phyloP scores from a whole-genome alignment of 108 stramenopile species.

The Skeletonema potamos region DNA sequence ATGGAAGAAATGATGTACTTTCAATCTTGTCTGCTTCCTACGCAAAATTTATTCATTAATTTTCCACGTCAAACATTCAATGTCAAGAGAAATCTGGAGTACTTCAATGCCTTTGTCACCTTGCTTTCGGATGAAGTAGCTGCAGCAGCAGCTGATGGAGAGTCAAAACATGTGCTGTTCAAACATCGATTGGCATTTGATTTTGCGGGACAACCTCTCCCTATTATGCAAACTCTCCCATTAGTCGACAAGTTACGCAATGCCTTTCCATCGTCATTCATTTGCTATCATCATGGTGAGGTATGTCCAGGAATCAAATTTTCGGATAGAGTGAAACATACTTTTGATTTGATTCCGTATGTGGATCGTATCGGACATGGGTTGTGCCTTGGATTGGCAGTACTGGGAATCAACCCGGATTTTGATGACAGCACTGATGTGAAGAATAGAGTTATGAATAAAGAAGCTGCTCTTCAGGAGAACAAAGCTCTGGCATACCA shows the following conservation, averaged over 20 bases:
- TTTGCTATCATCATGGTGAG: slow-evolving; percentile 36
- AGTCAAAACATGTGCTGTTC: too few relatives aligned
- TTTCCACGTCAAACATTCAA: slow-evolving; percentile 33
- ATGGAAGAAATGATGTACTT: slow-evolving; percentile 32
- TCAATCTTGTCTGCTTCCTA: slow-evolving; percentile 12
- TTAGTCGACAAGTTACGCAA: slow-evolving; percentile 15
- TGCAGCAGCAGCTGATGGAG: not conserved
- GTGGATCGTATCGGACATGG: slow-evolving; percentile 25
- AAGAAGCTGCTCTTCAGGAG: not conserved
- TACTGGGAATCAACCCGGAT: slow-evolving; percentile 15
- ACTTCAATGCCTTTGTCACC: slow-evolving; percentile 22
- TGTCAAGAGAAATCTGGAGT: slow-evolving; percentile 8
- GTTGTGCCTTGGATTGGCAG: slow-evolving; percentile 33
- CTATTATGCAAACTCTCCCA: slow-evolving; percentile 6
- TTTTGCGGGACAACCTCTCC: slow-evolving; percentile 29
- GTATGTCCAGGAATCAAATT: slow-evolving; percentile 20
- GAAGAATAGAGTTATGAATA: not conserved
- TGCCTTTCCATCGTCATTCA: slow-evolving; percentile 14
- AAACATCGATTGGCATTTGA: slow-evolving; percentile 28
- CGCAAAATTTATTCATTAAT: slow-evolving; percentile 19
- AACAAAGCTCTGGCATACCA: slow-evolving; percentile 18
- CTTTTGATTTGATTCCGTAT: slow-evolving; percentile 20
- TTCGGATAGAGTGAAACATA: slow-evolving; percentile 21
- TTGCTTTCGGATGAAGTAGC: slow-evolving; percentile 1
- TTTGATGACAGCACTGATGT: not conserved